Evolutionary conservation across 352 stramenopile genomes (phyloP), one percentile per base, ranked within the genome.

Genomic region (Poterioochromonas sp.): DNA sequence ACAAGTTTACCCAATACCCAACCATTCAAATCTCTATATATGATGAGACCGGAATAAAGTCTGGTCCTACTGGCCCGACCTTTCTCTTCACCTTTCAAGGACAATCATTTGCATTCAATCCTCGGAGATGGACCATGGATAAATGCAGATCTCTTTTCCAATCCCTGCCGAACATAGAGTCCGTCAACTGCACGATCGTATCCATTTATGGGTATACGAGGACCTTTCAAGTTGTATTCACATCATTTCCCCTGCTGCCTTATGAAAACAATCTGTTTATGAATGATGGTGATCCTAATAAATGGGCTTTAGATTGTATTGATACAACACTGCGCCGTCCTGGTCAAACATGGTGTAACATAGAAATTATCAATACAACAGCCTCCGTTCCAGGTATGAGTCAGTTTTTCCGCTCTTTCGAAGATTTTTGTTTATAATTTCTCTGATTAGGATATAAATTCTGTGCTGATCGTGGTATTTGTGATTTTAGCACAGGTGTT

Each of bases 181-280:
- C 79, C 37, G 81, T 81, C 0, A 47, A 32, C 1, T 84, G 81
- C 58, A 40, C 35, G 40, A 76, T 58, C 8, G 26, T 32, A 3
- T 20, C 79, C 22, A 29, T 76, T 39, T 20, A 0, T 12, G 76
- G 62, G 44, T 54, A 41, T 62, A 40, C 74, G 76, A 34, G 34
- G 18, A 5, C 58, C 78, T 93, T 92, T 80, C 92, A 87, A 0
- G 77, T 93, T 5, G 79, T 76, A 0, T 90, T 94, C 82, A 87
- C 41, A 0, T 83, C 86, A 74, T 93, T 88, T 84, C 81, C 80
- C 11, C 79, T 87, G 35, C 76, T 84, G 0, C 87, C 84, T 26
- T 83, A 68, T 0, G 89, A 94, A 51, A 94, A 93, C 79, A 93
- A 93, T 65, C 69, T 93, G 11, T 88, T 92, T 62, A 83, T 80